A percentile compares a stretch with the other conserved stretches of the same genome.
Conservation (phyloP, 805 yeast genomes). For the Metahyphopichia silvanorum region DNA sequence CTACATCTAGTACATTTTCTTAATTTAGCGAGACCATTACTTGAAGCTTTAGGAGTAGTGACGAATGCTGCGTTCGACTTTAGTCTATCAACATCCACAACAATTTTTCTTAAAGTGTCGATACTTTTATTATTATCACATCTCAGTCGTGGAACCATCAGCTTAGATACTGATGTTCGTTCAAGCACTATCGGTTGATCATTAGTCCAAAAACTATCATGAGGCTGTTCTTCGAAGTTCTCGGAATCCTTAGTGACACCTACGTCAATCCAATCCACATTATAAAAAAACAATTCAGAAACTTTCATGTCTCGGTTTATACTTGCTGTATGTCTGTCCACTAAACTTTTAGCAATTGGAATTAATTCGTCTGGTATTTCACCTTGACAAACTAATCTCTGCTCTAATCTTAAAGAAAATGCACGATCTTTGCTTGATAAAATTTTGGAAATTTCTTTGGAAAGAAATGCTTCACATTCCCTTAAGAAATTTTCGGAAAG, state of each 20-base stretch:
- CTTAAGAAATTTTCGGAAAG: constrained; percentile 58
- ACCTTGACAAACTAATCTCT: constrained; percentile 59
- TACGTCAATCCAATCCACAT: constrained; percentile 61
- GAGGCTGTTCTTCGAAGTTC: constrained; percentile 10
- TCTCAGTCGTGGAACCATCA: constrained; percentile 18
- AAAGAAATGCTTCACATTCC: constrained; percentile 48
- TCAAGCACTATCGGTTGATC: constrained; percentile 1
- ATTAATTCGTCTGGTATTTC: constrained; percentile 46
- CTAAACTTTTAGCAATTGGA: constrained; percentile 39
- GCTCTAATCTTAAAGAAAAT: constrained; percentile 51
- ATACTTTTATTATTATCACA: constrained; percentile 21
- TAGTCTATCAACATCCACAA: constrained; percentile 14
- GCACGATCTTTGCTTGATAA: constrained; percentile 19
- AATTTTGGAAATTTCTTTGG: constrained; percentile 23
- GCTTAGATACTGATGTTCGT: constrained; percentile 2
- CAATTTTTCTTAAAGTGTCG: constrained; percentile 37
- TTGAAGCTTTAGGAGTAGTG: not conserved
- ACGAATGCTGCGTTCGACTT: constrained; percentile 1
- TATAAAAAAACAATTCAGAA: constrained; percentile 58
- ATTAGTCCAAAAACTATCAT: not conserved
- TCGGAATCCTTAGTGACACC: constrained; percentile 16
- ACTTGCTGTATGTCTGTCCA: constrained; percentile 45
- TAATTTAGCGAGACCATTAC: constrained; percentile 7
- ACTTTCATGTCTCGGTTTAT: constrained; percentile 45
- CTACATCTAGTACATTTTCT: constrained; percentile 42